These are phyloP conservation scores for Fusarium multiceps DNA, from an alignment of 2,329 filamentous ascomycete genomes.

Conservation along the genomic window DNA sequence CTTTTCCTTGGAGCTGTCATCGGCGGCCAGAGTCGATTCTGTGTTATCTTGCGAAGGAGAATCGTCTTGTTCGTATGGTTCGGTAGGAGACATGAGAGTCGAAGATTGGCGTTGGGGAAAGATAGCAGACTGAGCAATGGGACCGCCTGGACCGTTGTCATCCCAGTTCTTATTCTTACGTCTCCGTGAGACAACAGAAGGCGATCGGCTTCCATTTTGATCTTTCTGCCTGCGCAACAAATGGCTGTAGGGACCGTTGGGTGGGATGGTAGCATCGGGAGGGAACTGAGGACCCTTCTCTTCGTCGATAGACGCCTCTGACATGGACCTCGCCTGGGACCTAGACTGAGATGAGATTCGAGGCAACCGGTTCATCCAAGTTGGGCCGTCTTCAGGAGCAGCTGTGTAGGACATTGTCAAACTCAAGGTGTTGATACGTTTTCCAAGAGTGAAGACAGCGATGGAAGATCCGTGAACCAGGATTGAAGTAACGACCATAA, in stretches of 20 bases:
- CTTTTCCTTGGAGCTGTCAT: constrained; percentile 51
- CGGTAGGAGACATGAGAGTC: constrained; percentile 37
- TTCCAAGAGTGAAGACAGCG: constrained; percentile 96
- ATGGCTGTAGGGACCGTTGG: constrained; percentile 62
- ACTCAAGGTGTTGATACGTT: constrained; percentile 96
- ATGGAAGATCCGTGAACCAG: constrained; percentile 97
- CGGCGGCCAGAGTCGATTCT: constrained; percentile 49
- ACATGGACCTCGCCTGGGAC: constrained; percentile 87
- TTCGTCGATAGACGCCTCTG: constrained; percentile 77
- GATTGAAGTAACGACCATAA: constrained; percentile 94
- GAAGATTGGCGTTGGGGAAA: constrained; percentile 67
- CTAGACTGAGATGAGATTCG: constrained; percentile 74
- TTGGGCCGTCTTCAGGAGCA: constrained; percentile 86
- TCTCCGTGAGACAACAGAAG: constrained; percentile 69
- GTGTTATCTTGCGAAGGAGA: constrained; percentile 48
- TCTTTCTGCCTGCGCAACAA: constrained; percentile 88
- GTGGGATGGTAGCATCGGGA: constrained; percentile 77
- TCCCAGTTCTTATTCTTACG: constrained; percentile 76
- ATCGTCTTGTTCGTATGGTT: constrained; percentile 46
- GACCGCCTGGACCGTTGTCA: constrained; percentile 83
- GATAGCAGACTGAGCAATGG: constrained; percentile 90
- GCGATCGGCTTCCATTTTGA: constrained; percentile 72
- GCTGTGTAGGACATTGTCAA: constrained; percentile 97
- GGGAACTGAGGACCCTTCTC: constrained; percentile 70
- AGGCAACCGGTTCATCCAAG: constrained; percentile 95